A percentile compares a stretch with the other conserved stretches of the same genome.
These are phyloP conservation scores for Phytophthora pistaciae DNA, from an alignment of 352 stramenopile genomes.

Conservation along the genomic window DNA sequence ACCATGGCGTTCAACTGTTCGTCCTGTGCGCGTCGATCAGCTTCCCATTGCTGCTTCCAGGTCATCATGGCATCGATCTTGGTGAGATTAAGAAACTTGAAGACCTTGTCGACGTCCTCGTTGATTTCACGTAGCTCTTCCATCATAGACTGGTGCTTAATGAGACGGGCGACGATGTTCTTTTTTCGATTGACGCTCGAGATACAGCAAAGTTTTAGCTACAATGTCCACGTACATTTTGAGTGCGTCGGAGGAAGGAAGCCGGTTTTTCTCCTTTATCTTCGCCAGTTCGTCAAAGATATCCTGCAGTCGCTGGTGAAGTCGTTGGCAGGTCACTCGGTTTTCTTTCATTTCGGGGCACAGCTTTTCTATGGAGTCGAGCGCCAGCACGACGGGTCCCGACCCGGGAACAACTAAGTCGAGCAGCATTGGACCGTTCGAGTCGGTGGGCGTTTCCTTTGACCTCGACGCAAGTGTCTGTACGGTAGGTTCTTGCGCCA, in stretches of 20 bases:
- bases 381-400: conserved; percentile 1
- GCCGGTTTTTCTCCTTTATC: neutral
- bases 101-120: conserved; percentile 26
- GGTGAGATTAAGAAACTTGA: conserved; percentile 7
- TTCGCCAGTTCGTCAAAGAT: neutral
- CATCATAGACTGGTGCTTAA: conserved; percentile 8
- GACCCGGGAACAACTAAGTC: conserved; percentile 21
- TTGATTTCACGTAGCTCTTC: conserved; percentile 16
- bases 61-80: neutral
- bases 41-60: conserved; percentile 17
- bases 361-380: conserved; percentile 7
- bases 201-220: neutral
- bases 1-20: neutral
- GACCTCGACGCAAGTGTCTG: neutral
- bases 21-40: conserved; percentile 3
- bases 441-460: neutral
- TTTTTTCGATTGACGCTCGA: neutral
- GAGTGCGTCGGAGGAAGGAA: neutral
- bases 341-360: conserved; percentile 26
- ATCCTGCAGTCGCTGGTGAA: neutral
- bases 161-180: neutral
- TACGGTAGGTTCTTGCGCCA: too few relatives aligned
- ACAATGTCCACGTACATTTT: neutral
- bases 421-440: neutral
- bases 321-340: neutral